phyloP scores from a whole-genome alignment of 257 asterid genomes.

The Vinca minor region DNA sequence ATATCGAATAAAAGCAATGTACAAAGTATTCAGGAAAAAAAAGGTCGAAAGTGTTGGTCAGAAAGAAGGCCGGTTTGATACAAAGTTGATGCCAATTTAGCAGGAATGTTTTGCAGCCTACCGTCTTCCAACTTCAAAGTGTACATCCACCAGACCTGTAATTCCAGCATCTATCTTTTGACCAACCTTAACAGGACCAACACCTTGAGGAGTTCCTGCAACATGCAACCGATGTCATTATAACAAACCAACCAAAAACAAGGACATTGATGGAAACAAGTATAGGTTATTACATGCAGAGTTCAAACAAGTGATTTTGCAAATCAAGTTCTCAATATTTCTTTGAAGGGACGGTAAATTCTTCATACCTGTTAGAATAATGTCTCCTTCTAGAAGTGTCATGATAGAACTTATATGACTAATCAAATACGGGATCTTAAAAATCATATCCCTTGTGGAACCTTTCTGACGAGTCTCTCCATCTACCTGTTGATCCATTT shows the following conservation, averaged over 20 bases:
- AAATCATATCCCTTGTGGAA: slow-evolving; percentile 84
- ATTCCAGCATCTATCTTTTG: slow-evolving; percentile 88
- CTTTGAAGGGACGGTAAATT: neutral
- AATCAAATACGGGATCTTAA: slow-evolving; percentile 88
- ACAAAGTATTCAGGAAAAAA: neutral
- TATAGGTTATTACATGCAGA: neutral
- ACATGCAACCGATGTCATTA: neutral
- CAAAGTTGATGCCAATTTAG: neutral
- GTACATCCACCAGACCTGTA: slow-evolving; percentile 65
- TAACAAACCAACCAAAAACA: neutral
- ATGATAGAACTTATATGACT: slow-evolving; percentile 92
- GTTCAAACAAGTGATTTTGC: neutral
- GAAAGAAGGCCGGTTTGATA: neutral
- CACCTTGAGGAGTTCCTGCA: slow-evolving; percentile 93
- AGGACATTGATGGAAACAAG: neutral
- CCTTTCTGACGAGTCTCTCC: slow-evolving; percentile 88
- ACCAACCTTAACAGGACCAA: slow-evolving; percentile 80
- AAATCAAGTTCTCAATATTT: neutral
- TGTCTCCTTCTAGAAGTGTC: slow-evolving; percentile 92
- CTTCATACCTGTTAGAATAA: slow-evolving; percentile 70
- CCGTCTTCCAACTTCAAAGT: slow-evolving; percentile 67
- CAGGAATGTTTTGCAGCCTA: neutral
- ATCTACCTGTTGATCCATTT: slow-evolving; percentile 50
- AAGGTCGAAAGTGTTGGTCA: neutral
- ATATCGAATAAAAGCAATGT: no score